Evolutionary conservation across 2,329 filamentous ascomycete genomes (phyloP).

Genomic region (Neofusicoccum laricinum): DNA sequence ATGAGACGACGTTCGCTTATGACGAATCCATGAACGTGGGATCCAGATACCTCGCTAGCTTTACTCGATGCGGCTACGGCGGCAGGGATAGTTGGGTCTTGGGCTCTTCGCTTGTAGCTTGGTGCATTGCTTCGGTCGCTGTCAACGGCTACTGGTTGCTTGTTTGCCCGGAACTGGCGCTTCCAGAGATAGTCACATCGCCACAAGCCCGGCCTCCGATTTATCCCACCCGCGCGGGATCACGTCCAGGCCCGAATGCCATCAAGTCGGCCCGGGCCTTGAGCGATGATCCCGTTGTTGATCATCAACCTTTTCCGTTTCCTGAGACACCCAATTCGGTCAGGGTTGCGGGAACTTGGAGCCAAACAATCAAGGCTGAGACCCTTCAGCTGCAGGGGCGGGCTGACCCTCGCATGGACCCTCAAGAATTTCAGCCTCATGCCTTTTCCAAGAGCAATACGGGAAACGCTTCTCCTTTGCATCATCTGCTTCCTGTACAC

Average conservation of each 20-base stretch:
- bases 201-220: constrained; percentile 2
- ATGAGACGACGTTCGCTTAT: background rate
- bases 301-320: background rate
- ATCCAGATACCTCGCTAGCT: background rate
- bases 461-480: too few relatives aligned
- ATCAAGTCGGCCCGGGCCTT: background rate
- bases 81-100: background rate
- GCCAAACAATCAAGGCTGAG: background rate
- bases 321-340: background rate
- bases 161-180: background rate
- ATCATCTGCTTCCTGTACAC: too few relatives aligned
- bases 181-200: background rate
- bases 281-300: background rate
- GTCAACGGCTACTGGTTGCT: constrained; percentile 5
- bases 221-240: background rate
- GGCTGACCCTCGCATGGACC: background rate
- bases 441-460: too few relatives aligned
- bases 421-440: background rate
- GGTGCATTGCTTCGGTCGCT: constrained; percentile 7
- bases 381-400: background rate
- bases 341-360: background rate
- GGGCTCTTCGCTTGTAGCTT: constrained; percentile 3
- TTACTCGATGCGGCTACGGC: background rate
- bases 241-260: background rate
- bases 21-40: background rate